These are phyloP conservation scores for Monilinia laxa DNA, from an alignment of 2,329 filamentous ascomycete genomes.

Conservation along the genomic window DNA sequence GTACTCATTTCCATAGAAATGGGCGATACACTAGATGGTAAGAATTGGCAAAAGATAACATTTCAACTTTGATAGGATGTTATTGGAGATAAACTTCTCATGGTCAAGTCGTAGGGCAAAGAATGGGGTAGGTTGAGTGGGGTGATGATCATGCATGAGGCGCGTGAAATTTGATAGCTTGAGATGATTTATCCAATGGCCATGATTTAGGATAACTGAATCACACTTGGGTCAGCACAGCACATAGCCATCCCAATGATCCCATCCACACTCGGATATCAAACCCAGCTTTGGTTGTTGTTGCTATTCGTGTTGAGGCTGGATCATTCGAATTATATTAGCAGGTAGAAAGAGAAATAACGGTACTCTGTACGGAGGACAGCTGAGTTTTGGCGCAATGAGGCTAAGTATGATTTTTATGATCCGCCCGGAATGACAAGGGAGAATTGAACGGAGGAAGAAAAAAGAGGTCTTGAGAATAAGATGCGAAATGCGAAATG, in stretches of 20 bases:
- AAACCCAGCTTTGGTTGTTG: constrained; percentile 19
- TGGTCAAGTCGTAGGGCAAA: constrained; percentile 1
- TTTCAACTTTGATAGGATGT: not conserved
- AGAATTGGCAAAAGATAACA: not conserved
- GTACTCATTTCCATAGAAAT: constrained; percentile 9
- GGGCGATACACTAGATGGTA: not conserved
- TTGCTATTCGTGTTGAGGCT: constrained; percentile 31
- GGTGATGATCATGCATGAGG: constrained; percentile 22
- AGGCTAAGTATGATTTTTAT: not conserved
- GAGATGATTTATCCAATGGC: constrained; percentile 8
- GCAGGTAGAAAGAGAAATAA: not conserved
- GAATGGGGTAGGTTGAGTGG: constrained; percentile 12
- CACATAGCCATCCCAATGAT: not conserved
- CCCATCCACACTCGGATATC: not conserved
- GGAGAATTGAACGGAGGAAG: not conserved
- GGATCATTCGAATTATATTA: not conserved
- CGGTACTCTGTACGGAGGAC: too few species aligned
- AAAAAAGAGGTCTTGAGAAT: too few species aligned
- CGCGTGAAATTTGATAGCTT: constrained; percentile 13
- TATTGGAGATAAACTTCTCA: not conserved
- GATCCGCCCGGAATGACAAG: constrained; percentile 9
- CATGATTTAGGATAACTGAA: constrained; percentile 3
- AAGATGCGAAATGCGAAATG: too few species aligned
- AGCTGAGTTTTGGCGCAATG: not conserved
- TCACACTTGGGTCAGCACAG: constrained; percentile 19